Evolutionary conservation across 768 basidiomycete genomes (phyloP), one percentile per base, ranked within the genome.

Genomic region (Postia placenta): DNA sequence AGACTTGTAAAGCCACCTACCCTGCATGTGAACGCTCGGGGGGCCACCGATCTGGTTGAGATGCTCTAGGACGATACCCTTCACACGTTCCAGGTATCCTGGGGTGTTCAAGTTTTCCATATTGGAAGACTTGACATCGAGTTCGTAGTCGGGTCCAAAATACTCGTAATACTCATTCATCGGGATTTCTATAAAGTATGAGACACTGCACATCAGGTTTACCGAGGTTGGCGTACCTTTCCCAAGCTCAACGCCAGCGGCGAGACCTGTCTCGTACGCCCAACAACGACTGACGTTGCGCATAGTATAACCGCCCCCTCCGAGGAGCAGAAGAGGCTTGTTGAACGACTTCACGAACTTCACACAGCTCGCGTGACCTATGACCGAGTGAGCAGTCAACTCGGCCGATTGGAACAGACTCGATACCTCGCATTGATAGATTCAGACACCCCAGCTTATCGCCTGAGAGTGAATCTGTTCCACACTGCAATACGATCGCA

Each of bases 131-230:
- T 86, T 90, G 24, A 99, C 96, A 63, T 99, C 92, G 26, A 99
- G 78, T 63, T 93, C 82, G 61, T 98, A 97, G 60, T 95, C 92
- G 2, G 96, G 96, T 0, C 96, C 96, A 65, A 97, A 98, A 67
- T 98, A 98, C 63, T 98, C 95, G 62, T 94, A 98, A 69, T 98
- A 99, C 69, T 99, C 96, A 61, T 98, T 99, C 55, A 94, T 86
- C 2, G 96, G 96, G 47, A 99, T 95, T 62, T 91, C 95, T 94
- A 60, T 26, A 45, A 39, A 39, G 48, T 44, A 50, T 48, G 28
- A 27, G 38, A 26, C 11, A 22, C 19, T 47, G 6, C 12, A 45
- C 11, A 11, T 33, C 28, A 14, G 43, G 28, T 28, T 19, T 22
- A 33, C 20, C 6, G 27, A 38, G 37, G 20, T 15, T 3, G 1